Evolutionary conservation across 2,329 filamentous ascomycete species (phyloP), one percentile per base, ranked within the genome.

Genomic region (Nigrospora sphaerica): DNA sequence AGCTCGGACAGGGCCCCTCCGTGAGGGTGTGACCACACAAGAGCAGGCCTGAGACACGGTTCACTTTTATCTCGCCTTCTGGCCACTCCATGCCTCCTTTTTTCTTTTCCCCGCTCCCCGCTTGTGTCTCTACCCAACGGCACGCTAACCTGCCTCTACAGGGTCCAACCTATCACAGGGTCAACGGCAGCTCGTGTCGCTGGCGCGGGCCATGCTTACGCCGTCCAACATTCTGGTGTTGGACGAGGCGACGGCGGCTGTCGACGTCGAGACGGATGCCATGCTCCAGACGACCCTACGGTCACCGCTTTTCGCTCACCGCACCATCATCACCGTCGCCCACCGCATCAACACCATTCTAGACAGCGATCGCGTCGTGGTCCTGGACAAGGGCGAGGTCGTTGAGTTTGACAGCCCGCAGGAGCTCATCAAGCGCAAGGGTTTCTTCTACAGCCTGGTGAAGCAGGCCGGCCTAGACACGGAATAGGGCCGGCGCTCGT

Each of bases 281-380:
- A 71, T 84, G 69, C 69, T 86, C 46, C 82, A 86, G 68, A 67
- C 68, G 41, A 85, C 82, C 23, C 70, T 85, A 46, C 75, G 81
- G 32, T 78, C 77, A 33, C 75, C 79, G 18, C 64, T 84, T 14
- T 98, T 98, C 70, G 78, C 84, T 51, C 89, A 96, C 67, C 83
- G 89, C 45, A 98, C 93, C 34, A 97, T 98, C 66, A 95, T 98
- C 66, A 98, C 93, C 1, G 95, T 98, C 59, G 93, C 93, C 23
- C 93, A 98, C 71, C 85, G 93, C 46, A 95, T 98, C 72, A 97
- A 97, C 71, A 98, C 93, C 12, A 97, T 98, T 58, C 77, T 98
- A 31, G 82, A 86, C 64, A 81, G 77, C 50, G 92, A 98, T 69
- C 82, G 91, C 43, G 93, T 98, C 51, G 84, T 98, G 33, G 93